These are phyloP conservation scores for Wallacemonas rigidus DNA, from an alignment of 208 protist species.

Conservation along the genomic window DNA sequence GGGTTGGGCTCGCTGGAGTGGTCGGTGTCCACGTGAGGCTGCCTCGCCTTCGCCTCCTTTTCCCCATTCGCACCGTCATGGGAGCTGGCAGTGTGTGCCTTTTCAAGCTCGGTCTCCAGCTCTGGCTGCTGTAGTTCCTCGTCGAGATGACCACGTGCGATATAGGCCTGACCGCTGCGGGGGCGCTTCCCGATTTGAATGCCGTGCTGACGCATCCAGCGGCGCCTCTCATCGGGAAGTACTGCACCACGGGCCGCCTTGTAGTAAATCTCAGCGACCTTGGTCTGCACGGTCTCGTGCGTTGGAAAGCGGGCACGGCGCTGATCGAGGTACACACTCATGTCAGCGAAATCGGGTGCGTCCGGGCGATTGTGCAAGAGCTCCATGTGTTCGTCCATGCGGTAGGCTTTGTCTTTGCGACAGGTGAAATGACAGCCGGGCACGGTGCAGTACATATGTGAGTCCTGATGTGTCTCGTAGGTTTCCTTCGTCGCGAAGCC, in stretches of 20 bases:
- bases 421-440: constrained; percentile 88
- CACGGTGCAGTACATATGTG: constrained; percentile 82
- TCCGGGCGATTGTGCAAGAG: constrained; percentile 84
- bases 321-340: constrained; percentile 61
- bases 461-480: constrained; percentile 63
- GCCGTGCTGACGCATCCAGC: constrained; percentile 85
- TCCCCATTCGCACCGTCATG: not conserved
- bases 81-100: not conserved
- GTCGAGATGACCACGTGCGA: constrained; percentile 42
- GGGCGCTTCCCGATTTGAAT: constrained; percentile 69
- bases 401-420: constrained; percentile 54
- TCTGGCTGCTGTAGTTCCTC: not conserved
- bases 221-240: constrained; percentile 74
- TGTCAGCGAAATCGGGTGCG: constrained; percentile 80
- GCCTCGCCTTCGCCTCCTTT: not conserved
- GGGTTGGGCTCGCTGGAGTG: no score
- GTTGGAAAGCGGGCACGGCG: constrained; percentile 82
- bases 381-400: constrained; percentile 89
- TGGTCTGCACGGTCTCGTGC: constrained; percentile 63
- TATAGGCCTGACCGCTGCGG: constrained; percentile 59
- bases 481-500: constrained; percentile 52
- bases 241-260: constrained; percentile 74
- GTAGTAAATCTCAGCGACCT: constrained; percentile 90
- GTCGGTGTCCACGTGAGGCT: not conserved
- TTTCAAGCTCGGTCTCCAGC: not conserved